phyloP scores from a whole-genome alignment of 495 filamentous ascomycete species.

The Chaetomium tenue region DNA sequence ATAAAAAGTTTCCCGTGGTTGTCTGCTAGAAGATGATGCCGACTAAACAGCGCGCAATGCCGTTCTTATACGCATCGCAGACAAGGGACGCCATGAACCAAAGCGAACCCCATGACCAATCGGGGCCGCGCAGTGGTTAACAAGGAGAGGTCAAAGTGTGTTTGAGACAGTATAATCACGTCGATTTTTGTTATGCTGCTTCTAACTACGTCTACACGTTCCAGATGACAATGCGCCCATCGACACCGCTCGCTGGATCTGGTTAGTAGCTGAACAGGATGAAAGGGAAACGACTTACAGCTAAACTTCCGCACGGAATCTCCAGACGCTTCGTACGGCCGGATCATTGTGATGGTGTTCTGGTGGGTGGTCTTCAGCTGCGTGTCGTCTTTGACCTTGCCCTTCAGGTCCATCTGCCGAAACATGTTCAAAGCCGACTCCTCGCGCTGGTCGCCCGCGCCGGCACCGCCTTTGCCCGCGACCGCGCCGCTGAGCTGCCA shows the following conservation, averaged over 20 bases:
- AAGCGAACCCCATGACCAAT: conserved; percentile 6
- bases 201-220: conserved; percentile 35
- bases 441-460: conserved; percentile 47
- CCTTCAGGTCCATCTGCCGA: conserved; percentile 95
- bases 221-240: conserved; percentile 90
- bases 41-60: background rate
- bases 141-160: conserved; percentile 19
- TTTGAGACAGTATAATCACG: conserved; percentile 17
- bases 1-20: background rate
- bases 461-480: conserved; percentile 72
- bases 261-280: conserved; percentile 41
- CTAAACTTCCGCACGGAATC: conserved; percentile 75
- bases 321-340: conserved; percentile 66
- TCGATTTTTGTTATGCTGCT: conserved; percentile 24
- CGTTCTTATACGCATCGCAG: background rate
- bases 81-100: conserved; percentile 12
- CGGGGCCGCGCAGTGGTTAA: background rate
- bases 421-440: conserved; percentile 97
- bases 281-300: conserved; percentile 59
- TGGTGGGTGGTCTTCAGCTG: conserved; percentile 95
- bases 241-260: conserved; percentile 84
- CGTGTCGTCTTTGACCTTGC: conserved; percentile 82
- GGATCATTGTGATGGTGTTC: conserved; percentile 86
- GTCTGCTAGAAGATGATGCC: background rate
- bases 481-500: conserved; percentile 85